Base-by-base conservation (phyloP, 2,329 filamentous ascomycete species). In the Exophiala sp. region DNA sequence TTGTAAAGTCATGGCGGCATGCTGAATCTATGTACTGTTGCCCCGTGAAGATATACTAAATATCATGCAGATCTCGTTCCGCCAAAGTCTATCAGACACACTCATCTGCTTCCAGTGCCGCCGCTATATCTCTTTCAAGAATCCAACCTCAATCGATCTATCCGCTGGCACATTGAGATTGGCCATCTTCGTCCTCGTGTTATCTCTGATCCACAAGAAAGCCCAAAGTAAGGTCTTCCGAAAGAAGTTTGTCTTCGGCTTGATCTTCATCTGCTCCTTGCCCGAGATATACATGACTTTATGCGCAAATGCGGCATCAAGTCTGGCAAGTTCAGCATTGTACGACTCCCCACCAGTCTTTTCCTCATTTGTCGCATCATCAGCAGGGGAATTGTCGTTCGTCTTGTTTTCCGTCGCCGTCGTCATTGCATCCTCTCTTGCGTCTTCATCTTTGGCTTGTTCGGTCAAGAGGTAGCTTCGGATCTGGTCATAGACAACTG, bases 401-500 rank as follows among this genome's bases (percentile, higher is more conserved):
- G 24, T 29, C 1, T 24, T 43, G 21, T 24, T 32, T 52, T 10
- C 46, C 47, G 38, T 49, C 43, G 10, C 47, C 49, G 16, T 48
- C 47, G 14, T n/a, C 5, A 21, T 21, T n/a, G 4, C 16, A 46
- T 29, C 24, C 24, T 29, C 24, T 29, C 4, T 29, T 29, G 24
- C 24, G 24, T 29, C 24, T 29, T 29, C 24, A 29, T 29, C 24
- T 33, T 34, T 45, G 10, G 33, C 59, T 39, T 68, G 62, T 42
- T 68, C 64, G 39, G 71, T 67, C 0, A 76, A 70, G 29, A 85
- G 68, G 53, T 75, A 80, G 6, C 72, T 65, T 32, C 77, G 74
- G 18, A 87, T 72, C 54, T 87, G 78, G 50, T 85, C 77, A 48
- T 79, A 79, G 29, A 89, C 77, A 1, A 86, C 65, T 1, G 75